These are phyloP conservation scores for Ceratobasidium sp. DNA, from an alignment of 1,284 basidiomycete species.

Conservation along the genomic window DNA sequence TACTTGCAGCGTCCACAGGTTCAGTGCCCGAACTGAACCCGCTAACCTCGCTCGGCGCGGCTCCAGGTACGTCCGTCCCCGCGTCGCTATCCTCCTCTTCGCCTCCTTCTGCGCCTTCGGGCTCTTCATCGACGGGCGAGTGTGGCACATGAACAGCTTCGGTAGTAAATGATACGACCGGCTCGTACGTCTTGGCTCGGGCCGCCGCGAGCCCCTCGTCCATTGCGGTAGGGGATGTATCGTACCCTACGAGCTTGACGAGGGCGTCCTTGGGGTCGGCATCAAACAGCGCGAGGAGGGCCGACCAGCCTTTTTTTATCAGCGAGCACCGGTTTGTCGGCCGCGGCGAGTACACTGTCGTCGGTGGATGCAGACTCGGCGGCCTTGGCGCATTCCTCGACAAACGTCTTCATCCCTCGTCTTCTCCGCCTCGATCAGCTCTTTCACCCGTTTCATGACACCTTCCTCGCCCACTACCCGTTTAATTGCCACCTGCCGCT, in stretches of 20 bases:
- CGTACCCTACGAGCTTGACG: conserved; percentile 86
- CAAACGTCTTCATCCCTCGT: no score
- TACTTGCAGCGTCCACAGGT: conserved; percentile 75
- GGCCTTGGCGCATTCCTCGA: no score
- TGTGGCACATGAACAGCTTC: conserved; percentile 60
- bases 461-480: conserved; percentile 82
- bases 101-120: conserved; percentile 55
- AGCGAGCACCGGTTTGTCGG: neutral
- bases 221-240: conserved; percentile 50
- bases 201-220: conserved; percentile 59
- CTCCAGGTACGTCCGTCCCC: conserved; percentile 56
- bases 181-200: conserved; percentile 57
- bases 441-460: no score
- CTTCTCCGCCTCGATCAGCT: no score
- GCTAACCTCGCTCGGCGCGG: conserved; percentile 56
- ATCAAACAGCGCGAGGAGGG: conserved; percentile 88
- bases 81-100: conserved; percentile 62
- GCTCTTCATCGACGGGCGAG: conserved; percentile 47
- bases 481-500: conserved; percentile 80
- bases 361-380: conserved; percentile 57
- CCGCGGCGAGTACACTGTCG: conserved; percentile 59
- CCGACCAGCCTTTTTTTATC: conserved; percentile 78
- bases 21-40: conserved; percentile 70
- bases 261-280: conserved; percentile 92
- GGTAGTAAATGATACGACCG: conserved; percentile 70